phyloP scores from a whole-genome alignment of 2,329 filamentous ascomycete genomes.

The Pseudocercospora macadamiae region DNA sequence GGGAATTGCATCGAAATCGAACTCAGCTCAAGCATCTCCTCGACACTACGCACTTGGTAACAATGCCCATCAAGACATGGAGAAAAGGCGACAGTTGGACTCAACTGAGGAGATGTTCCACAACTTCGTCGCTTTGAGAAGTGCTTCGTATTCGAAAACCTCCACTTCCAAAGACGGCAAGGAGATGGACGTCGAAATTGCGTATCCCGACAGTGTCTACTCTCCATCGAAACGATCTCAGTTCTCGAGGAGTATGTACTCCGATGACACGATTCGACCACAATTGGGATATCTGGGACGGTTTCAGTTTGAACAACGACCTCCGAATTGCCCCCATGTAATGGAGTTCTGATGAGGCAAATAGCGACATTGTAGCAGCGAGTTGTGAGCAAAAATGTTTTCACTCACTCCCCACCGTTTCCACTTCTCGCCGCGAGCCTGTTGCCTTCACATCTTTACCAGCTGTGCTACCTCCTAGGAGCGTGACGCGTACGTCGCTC shows the following conservation, averaged over 20 bases:
- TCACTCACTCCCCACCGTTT: too few relatives aligned
- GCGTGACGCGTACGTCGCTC: background rate
- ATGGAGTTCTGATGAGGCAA: too few relatives aligned
- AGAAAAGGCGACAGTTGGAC: background rate
- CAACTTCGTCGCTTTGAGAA: background rate
- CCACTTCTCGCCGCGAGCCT: too few relatives aligned
- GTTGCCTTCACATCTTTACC: too few relatives aligned
- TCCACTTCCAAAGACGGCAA: background rate
- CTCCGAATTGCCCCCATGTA: too few relatives aligned
- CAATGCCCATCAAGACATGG: background rate
- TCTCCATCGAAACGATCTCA: background rate
- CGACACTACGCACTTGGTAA: background rate
- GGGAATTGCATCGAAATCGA: background rate
- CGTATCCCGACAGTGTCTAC: background rate
- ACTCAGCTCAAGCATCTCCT: background rate
- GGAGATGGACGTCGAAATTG: background rate
- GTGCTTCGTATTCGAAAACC: background rate
- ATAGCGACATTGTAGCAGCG: too few relatives aligned
- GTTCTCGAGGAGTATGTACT: background rate
- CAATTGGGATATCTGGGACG: background rate
- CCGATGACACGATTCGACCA: background rate
- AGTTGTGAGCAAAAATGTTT: too few relatives aligned
- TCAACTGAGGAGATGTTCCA: conserved; percentile 3
- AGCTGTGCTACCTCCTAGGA: too few relatives aligned
- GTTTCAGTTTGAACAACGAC: background rate